These are phyloP conservation scores for Chaetoscypha palmicola DNA, from an alignment of 2,329 filamentous ascomycete genomes.

Conservation along the genomic window DNA sequence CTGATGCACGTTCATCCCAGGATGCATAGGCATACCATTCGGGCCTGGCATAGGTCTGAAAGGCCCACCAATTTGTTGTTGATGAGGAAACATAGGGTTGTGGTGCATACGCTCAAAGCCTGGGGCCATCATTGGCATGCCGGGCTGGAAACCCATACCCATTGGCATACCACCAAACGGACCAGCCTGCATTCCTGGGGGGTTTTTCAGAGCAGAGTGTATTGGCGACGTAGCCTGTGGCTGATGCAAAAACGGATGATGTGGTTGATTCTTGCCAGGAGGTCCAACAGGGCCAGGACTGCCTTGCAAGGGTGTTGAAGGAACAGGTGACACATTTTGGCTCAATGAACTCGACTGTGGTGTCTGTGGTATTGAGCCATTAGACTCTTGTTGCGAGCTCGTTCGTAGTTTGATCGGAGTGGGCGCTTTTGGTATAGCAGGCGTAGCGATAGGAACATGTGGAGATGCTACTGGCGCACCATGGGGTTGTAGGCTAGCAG, in stretches of 20 bases:
- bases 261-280: conserved; percentile 49
- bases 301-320: conserved; percentile 56
- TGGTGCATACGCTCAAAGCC: conserved; percentile 39
- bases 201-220: conserved; percentile 48
- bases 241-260: conserved; percentile 46
- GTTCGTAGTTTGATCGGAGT: conserved; percentile 73
- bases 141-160: conserved; percentile 48
- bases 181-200: conserved; percentile 42
- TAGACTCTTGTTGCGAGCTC: conserved; percentile 62
- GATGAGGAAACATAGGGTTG: conserved; percentile 48
- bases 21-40: conserved; percentile 47
- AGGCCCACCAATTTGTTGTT: conserved; percentile 43
- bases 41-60: conserved; percentile 46
- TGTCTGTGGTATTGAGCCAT: conserved; percentile 59
- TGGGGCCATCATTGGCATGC: conserved; percentile 33
- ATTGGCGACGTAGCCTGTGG: conserved; percentile 60
- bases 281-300: conserved; percentile 58
- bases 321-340: conserved; percentile 53
- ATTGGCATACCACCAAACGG: conserved; percentile 45
- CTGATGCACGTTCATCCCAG: conserved; percentile 55
- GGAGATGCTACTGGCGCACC: conserved; percentile 64
- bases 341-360: conserved; percentile 54
- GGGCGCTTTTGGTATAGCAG: conserved; percentile 73
- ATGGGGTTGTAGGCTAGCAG: conserved; percentile 52
- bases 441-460: conserved; percentile 70